Base-by-base conservation (phyloP, 2,329 filamentous ascomycete genomes). In the Fusarium sp. region DNA sequence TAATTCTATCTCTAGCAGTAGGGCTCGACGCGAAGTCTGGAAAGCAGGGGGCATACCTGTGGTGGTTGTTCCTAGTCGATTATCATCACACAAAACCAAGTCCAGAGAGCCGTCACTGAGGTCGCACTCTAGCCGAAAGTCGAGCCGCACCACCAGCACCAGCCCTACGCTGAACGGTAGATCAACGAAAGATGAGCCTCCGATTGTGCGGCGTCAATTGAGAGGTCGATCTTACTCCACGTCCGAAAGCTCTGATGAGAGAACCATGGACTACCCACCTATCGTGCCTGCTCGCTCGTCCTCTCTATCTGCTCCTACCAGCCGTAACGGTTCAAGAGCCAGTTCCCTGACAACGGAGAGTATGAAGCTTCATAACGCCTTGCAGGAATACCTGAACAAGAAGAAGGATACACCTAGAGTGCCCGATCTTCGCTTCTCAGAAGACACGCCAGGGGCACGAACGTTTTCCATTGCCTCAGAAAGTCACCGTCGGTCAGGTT, bases 241-340 rank as follows among this genome's bases (percentile, higher is more conserved):
- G 67, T 87, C 86, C 4, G 86, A 88, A 69, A 82, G 84, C 18
- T 85, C 84, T 36, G 87, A 89, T 63, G 85, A 87, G 73, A 84
- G 88, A 32, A 91, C 89, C 0, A 88, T 90, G 62, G 90, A 91
- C 78, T 90, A 86, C 64, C 87, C 90, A 15, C 90, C 90, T 15
- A 81, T 83, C 13, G 86, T 91, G 38, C 90, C 90, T 2, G 79
- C 83, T 39, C 86, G 90, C 48, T 86, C 86, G 45, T 91, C 90
- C 4, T 92, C 90, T 20, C 82, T 91, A 13, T 92, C 90, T 8
- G 90, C 90, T 4, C 88, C 89, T 5, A 90, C 89, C 3, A 92
- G 89, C 77, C 85, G 88, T 45, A 90, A 90, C 73, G 83, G 79
- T 11, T 90, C 88, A 17, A 83, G 88, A 36, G 83, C 86, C 15